Evolutionary conservation across 2,329 filamentous ascomycete genomes (phyloP).

Genomic region (Calonectria ilicicola): DNA sequence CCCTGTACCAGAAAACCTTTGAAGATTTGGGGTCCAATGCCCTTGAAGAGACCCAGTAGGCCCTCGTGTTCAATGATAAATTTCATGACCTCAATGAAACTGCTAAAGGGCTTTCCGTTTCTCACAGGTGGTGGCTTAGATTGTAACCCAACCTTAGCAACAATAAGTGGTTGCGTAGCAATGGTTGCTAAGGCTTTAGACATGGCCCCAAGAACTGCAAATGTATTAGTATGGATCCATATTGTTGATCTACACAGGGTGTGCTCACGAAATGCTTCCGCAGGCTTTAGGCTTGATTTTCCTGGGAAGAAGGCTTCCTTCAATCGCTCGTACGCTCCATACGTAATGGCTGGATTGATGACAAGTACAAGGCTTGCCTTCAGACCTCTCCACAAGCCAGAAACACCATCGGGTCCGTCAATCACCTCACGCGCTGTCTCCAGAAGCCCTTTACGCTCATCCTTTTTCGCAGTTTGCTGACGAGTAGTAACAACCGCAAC

Average conservation of each 20-base stretch:
- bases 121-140: conserved; percentile 88
- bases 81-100: conserved; percentile 92
- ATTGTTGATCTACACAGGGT: background rate
- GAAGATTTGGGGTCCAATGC: conserved; percentile 91
- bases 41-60: conserved; percentile 88
- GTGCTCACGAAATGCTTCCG: conserved; percentile 90
- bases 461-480: conserved; percentile 91
- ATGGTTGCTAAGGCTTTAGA: conserved; percentile 95
- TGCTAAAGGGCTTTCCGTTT: conserved; percentile 91
- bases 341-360: conserved; percentile 96
- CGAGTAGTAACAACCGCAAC: conserved; percentile 95
- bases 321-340: conserved; percentile 93
- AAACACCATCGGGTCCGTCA: conserved; percentile 88
- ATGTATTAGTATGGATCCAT: conserved; percentile 11
- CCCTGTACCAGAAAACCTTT: conserved; percentile 96
- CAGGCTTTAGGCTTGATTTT: conserved; percentile 79
- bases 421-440: conserved; percentile 92
- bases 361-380: conserved; percentile 97
- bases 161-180: conserved; percentile 92
- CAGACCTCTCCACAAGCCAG: conserved; percentile 92
- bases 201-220: conserved; percentile 85
- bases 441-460: conserved; percentile 85
- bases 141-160: conserved; percentile 96
- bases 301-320: conserved; percentile 82
- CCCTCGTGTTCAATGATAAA: conserved; percentile 95